These are phyloP conservation scores for Auriscalpium orientale DNA, from an alignment of 768 basidiomycete species.

Conservation along the genomic window DNA sequence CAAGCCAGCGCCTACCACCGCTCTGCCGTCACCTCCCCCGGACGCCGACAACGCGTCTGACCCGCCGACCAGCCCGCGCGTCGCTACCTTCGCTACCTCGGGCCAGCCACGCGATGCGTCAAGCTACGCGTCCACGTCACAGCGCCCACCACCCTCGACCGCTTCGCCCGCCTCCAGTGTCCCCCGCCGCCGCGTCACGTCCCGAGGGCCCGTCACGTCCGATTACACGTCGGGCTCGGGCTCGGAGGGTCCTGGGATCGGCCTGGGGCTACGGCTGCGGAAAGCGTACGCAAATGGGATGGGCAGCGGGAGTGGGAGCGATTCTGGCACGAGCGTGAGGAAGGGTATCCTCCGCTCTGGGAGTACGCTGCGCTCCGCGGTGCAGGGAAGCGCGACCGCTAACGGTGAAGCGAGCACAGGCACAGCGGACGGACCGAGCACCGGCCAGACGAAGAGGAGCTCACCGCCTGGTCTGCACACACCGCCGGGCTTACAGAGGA, in stretches of 20 bases:
- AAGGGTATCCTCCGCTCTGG: background rate
- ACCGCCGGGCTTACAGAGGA: no score
- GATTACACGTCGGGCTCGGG: background rate
- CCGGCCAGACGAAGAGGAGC: no score
- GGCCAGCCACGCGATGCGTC: background rate
- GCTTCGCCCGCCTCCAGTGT: background rate
- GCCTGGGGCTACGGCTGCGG: background rate
- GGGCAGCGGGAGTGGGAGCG: background rate
- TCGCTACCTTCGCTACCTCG: conserved; percentile 2
- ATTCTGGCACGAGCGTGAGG: background rate
- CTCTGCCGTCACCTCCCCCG: conserved; percentile 7
- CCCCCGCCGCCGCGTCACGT: background rate
- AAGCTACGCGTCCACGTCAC: background rate
- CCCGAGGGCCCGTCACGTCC: background rate
- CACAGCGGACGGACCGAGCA: no score
- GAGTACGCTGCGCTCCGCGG: no score
- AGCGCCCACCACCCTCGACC: no score
- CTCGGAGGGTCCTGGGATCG: background rate
- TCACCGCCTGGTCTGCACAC: no score
- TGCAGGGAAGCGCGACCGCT: no score
- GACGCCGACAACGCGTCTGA: background rate
- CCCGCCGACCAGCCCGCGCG: background rate
- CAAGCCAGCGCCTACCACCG: conserved; percentile 10
- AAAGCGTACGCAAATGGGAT: background rate
- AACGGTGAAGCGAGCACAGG: no score